Evolutionary conservation across 257 asterid genomes (phyloP).

Genomic region (Solanum sitiens): DNA sequence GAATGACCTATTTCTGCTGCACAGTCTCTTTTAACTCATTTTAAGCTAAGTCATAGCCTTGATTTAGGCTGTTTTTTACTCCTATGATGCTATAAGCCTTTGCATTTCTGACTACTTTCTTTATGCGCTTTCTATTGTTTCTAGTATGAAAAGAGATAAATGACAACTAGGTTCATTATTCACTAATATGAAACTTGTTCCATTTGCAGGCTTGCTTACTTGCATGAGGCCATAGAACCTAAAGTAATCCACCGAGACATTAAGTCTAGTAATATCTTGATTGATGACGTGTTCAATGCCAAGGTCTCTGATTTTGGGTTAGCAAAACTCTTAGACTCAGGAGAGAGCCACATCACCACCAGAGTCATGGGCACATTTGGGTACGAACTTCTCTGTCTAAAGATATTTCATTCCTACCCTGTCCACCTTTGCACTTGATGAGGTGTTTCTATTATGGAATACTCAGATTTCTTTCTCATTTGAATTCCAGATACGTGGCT

Average conservation of each 20-base stretch:
- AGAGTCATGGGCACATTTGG: conserved; percentile 99
- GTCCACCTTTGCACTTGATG: background rate
- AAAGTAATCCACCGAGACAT: conserved; percentile 95
- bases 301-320: conserved; percentile 95
- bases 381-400: conserved; percentile 24
- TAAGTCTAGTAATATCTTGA: conserved; percentile 93
- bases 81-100: background rate
- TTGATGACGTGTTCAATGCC: conserved; percentile 68
- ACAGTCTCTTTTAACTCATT: background rate
- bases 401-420: background rate
- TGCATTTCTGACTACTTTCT: background rate
- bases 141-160: background rate
- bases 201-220: conserved; percentile 73
- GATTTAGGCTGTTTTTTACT: background rate
- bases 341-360: conserved; percentile 91
- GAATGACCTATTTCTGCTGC: background rate
- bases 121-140: background rate
- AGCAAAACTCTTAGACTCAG: conserved; percentile 92
- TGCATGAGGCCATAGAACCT: conserved; percentile 96
- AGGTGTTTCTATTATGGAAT: background rate
- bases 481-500: conserved; percentile 73
- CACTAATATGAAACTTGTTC: background rate
- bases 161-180: background rate
- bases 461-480: background rate
- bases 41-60: background rate